These are phyloP conservation scores for Phaeosphaeriaceae sp. DNA, from an alignment of 2,329 filamentous ascomycete species.

Conservation along the genomic window DNA sequence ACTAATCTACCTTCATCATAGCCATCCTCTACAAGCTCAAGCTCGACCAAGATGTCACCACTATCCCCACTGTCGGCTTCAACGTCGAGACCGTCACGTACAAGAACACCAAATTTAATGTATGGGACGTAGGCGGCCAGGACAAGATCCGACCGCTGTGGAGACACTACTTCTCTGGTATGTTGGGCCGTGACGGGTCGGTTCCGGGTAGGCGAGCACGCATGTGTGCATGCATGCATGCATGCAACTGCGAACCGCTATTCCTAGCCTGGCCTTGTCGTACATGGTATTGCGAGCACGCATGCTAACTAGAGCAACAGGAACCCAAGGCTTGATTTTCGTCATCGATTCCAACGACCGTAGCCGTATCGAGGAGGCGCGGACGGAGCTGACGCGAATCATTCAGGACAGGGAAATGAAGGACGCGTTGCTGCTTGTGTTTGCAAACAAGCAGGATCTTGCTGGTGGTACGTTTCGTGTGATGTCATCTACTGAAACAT, in stretches of 20 bases:
- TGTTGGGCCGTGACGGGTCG: constrained; percentile 31
- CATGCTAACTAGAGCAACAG: constrained; percentile 28
- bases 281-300: background rate
- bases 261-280: constrained; percentile 6
- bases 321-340: constrained; percentile 99
- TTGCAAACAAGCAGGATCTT: constrained; percentile 99
- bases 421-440: constrained; percentile 94
- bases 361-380: constrained; percentile 95
- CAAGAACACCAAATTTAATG: constrained; percentile 99
- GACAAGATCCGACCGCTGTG: constrained; percentile 99
- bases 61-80: constrained; percentile 99
- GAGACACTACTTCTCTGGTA: constrained; percentile 98
- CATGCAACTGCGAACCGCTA: constrained; percentile 17
- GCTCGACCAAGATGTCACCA: constrained; percentile 98
- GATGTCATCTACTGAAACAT: background rate
- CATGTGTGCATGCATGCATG: constrained; percentile 24
- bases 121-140: constrained; percentile 99
- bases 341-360: constrained; percentile 99
- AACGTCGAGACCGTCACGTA: constrained; percentile 99
- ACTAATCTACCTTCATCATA: constrained; percentile 34
- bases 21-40: constrained; percentile 99
- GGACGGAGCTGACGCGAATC: constrained; percentile 96
- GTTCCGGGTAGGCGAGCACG: constrained; percentile 41
- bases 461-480: constrained; percentile 68
- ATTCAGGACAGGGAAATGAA: constrained; percentile 98